Base-by-base conservation (phyloP, 148 eudicot species). In the Camellia japonica region DNA sequence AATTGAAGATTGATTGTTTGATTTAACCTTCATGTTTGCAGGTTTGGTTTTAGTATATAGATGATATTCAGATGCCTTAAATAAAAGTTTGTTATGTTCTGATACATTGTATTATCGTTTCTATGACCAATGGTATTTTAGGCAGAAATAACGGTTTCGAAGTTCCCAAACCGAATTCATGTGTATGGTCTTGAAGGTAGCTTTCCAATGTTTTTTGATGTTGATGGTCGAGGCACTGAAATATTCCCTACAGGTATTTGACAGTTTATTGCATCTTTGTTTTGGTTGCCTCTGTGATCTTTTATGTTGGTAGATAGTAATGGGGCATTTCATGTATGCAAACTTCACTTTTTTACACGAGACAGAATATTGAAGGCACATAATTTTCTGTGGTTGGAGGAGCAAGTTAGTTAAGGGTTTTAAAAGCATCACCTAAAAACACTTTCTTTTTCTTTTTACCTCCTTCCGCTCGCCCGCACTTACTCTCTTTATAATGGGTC, bases 121-220 rank as follows among this genome's bases (percentile, higher is more conserved):
- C 43, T 20, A 54, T 73, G 76, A 62, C 30, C 7, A 61, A 43
- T 20, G 16, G 30, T 49, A 74, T 58, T 69, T 19, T 63, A 95
- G 97, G 93, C 67, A 30, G 99, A 95, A 78, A 80, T 95, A 51
- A 90, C 94, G 7, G 87, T 95, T 65, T 85, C 94, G 6, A 95
- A 90, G 86, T 90, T 85, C 75, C 97, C 90, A 77, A 95, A 92
- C 84, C 92, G 97, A 76, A 85, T 93, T 51, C 92, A 87, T 82
- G 92, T 95, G 16, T 95, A 95, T 86, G 87, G 94, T 56, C 79
- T 95, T 67, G 99, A 95, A 81, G 97, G 93, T 80, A 89, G 90
- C 77, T 83, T 86, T 79, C 97, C 99, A 8, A 80, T 95, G 88
- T 92, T 95, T 78, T 93, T 90, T 70, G 99, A 95, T 85, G 74